Conservation (phyloP, 1,139 yeast genomes). For the Spathaspora sp. region DNA sequence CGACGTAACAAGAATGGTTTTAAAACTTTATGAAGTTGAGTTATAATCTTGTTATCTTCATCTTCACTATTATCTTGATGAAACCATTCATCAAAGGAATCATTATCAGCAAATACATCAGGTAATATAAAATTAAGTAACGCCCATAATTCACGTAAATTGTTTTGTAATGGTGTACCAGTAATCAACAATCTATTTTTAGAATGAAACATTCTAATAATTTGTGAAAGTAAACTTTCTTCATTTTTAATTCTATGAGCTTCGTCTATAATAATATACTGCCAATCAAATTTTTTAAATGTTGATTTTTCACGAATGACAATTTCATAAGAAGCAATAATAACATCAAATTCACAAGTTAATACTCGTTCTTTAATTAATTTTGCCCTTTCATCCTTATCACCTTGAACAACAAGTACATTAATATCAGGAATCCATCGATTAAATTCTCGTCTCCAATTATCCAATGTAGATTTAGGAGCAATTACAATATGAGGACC, state of each 20-base stretch:
- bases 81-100: constrained; percentile 76
- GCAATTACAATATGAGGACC: constrained; percentile 78
- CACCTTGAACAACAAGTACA: constrained; percentile 69
- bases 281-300: constrained; percentile 67
- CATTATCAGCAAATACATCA: constrained; percentile 75
- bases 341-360: constrained; percentile 68
- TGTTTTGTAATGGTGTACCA: constrained; percentile 81
- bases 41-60: constrained; percentile 56
- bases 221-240: constrained; percentile 71
- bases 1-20: constrained; percentile 74
- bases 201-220: constrained; percentile 70
- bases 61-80: constrained; percentile 31
- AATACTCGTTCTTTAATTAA: constrained; percentile 52
- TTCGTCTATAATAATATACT: constrained; percentile 74
- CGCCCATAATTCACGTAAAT: constrained; percentile 80
- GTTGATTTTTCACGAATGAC: constrained; percentile 71
- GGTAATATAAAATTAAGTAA: constrained; percentile 71
- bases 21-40: constrained; percentile 85
- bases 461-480: constrained; percentile 78
- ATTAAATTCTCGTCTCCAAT: constrained; percentile 76
- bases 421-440: constrained; percentile 79
- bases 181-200: constrained; percentile 69
- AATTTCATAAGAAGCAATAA: constrained; percentile 73
- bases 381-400: constrained; percentile 60
- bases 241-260: constrained; percentile 83